Conservation (phyloP, 2,329 filamentous ascomycete species). For the Colletotrichum caudatum region DNA sequence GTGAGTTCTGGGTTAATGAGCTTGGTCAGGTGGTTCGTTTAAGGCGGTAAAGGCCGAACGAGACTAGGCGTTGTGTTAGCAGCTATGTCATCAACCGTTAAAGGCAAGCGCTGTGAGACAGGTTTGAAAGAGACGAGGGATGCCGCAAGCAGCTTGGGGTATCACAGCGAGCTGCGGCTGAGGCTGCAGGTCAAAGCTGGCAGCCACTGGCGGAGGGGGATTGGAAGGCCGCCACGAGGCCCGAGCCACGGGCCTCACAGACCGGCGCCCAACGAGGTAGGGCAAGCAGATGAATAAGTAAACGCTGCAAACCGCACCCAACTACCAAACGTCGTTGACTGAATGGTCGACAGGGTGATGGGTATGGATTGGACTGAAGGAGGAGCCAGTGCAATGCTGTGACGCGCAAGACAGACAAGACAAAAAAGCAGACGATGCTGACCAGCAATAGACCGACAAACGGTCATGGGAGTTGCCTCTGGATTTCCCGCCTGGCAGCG, state of each 20-base stretch:
- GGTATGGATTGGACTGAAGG: conserved; percentile 11
- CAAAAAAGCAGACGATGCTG: conserved; percentile 10
- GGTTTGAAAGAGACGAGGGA: conserved; percentile 39
- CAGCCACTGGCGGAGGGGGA: conserved; percentile 24
- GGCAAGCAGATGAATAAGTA: conserved; percentile 43
- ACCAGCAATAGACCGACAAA: conserved; percentile 14
- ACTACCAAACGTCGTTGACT: not conserved
- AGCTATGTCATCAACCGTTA: conserved; percentile 41
- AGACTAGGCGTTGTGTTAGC: conserved; percentile 33
- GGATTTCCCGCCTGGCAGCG: conserved; percentile 29
- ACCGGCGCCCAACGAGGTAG: conserved; percentile 25
- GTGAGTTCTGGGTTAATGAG: conserved; percentile 1
- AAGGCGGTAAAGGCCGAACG: conserved; percentile 46
- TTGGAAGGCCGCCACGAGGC: conserved; percentile 34
- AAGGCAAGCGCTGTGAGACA: conserved; percentile 39
- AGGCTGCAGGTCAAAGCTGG: conserved; percentile 38
- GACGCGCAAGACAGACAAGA: conserved; percentile 17
- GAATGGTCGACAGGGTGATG: not conserved
- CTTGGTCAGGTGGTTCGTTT: conserved; percentile 31
- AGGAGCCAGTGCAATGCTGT: not conserved
- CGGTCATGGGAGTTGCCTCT: conserved; percentile 18
- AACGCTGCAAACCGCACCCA: conserved; percentile 26
- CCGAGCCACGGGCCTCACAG: conserved; percentile 33
- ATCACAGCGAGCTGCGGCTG: conserved; percentile 38
- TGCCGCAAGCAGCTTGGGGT: conserved; percentile 37